Evolutionary conservation across 2,329 filamentous ascomycete species (phyloP).

Genomic region (Sarocladium strictum): DNA sequence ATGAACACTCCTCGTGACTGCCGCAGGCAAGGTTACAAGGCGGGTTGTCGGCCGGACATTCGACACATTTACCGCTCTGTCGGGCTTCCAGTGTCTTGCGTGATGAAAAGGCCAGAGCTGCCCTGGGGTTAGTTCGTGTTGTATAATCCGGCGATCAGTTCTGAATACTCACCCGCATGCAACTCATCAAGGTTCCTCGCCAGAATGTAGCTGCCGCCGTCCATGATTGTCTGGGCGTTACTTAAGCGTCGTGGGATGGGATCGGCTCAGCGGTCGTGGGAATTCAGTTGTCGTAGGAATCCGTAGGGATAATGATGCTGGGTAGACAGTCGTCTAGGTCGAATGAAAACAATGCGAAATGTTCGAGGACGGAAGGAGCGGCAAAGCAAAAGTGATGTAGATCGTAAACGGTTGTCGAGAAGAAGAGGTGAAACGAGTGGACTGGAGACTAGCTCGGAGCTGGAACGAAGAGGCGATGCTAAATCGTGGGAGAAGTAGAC

Average conservation of each 20-base stretch:
- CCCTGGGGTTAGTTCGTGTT: background rate
- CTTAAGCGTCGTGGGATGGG: background rate
- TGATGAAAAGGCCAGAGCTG: constrained; percentile 19
- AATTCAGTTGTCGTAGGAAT: background rate
- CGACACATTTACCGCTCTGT: constrained; percentile 34
- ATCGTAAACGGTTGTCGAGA: constrained; percentile 8
- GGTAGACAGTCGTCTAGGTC: background rate
- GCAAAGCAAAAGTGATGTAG: constrained; percentile 11
- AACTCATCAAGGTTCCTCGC: constrained; percentile 25
- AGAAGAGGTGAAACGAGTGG: constrained; percentile 34
- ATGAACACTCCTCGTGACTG: constrained; percentile 36
- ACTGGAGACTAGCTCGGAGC: constrained; percentile 41
- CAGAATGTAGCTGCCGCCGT: background rate
- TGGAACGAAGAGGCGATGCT: constrained; percentile 20
- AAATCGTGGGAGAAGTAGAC: constrained; percentile 25
- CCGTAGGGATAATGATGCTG: background rate
- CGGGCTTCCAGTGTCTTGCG: constrained; percentile 29
- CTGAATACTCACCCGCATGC: constrained; percentile 21
- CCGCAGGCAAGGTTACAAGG: constrained; percentile 25
- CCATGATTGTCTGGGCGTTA: background rate
- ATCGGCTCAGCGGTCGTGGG: background rate
- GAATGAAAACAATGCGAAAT: background rate
- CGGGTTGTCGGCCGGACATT: constrained; percentile 35
- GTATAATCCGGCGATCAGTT: background rate
- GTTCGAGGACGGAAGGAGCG: constrained; percentile 13